Evolutionary conservation across 225 moss, liverwort and hornwort genomes (phyloP).

Genomic region (Neckera pumila): DNA sequence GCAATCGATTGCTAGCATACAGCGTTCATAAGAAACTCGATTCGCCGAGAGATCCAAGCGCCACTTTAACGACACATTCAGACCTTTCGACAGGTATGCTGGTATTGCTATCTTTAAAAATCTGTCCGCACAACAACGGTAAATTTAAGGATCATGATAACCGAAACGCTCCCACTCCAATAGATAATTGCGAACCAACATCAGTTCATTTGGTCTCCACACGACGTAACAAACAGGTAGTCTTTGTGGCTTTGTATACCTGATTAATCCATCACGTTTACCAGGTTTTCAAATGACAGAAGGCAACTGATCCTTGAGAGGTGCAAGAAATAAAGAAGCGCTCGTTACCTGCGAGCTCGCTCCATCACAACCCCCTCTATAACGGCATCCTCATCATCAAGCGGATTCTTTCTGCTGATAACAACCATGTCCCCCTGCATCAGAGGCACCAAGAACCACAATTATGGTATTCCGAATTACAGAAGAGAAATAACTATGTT

Average conservation of each 20-base stretch:
- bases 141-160: not conserved
- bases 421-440: conserved; percentile 79
- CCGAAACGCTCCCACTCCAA: not conserved
- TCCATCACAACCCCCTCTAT: conserved; percentile 97
- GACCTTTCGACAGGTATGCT: conserved; percentile 42
- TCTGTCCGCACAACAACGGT: conserved; percentile 17
- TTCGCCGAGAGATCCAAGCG: conserved; percentile 91
- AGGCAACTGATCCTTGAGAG: not conserved
- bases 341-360: conserved; percentile 69
- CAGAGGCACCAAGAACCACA: not conserved
- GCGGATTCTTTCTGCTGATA: conserved; percentile 72
- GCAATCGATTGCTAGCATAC: conserved; percentile 64
- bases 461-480: not conserved
- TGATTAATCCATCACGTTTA: not conserved
- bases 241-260: not conserved
- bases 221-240: not conserved
- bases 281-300: not conserved
- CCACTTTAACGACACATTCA: conserved; percentile 67
- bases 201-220: not conserved
- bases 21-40: conserved; percentile 77
- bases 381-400: conserved; percentile 64
- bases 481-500: not conserved
- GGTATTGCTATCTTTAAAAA: conserved; percentile 79
- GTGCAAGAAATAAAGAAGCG: not conserved
- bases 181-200: not conserved